Evolutionary conservation across 257 asterid species (phyloP), one percentile per base, ranked within the genome.

Genomic region (Anisodus tanguticus): DNA sequence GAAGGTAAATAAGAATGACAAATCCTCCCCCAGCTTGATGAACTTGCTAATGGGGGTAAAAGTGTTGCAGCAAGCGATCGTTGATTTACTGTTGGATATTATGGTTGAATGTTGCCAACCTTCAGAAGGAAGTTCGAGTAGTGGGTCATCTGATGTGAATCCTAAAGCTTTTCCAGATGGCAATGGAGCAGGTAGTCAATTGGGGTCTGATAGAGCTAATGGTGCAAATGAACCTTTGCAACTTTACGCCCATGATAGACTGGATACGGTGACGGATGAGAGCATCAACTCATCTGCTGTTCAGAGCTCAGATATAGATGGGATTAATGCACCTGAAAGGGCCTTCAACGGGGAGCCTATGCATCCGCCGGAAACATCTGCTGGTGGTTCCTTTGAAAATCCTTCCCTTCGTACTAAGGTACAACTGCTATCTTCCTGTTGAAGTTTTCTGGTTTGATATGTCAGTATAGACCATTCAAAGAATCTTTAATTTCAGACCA

Each of bases 41-140:
- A 96, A 96, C 88, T 89, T 96, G 95, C 90, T 96, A 90, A 96
- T 96, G 99, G 98, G 98, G 53, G 99, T 96, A 88, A 96, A 96
- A 90, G 98, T 93, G 83, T 89, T 96, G 93, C 99, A 96, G 86
- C 99, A 96, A 89, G 99, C 98, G 60, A 96, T 96, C 85, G 89
- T 96, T 88, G 99, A 96, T 91, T 88, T 96, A 76, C 95, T 96
- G 72, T 86, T 96, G 83, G 99, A 96, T 87, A 96, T 94, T 86
- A 96, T 96, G 99, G 99, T 96, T 39, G 98, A 96, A 89, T 96
- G 99, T 92, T 96, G 99, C 91, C 99, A 96, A 83, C 98, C 98
- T 76, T 93, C 95, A 10, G 98, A 93, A 82, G 95, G 89, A 83
- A 88, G 91, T 83, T 88, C 92, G 45, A 85, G 87, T 71, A 93